A percentile compares a stretch with the other conserved stretches of the same genome.
These are phyloP conservation scores for Neurospora sublineolata DNA, from an alignment of 495 filamentous ascomycete genomes.

Conservation along the genomic window DNA sequence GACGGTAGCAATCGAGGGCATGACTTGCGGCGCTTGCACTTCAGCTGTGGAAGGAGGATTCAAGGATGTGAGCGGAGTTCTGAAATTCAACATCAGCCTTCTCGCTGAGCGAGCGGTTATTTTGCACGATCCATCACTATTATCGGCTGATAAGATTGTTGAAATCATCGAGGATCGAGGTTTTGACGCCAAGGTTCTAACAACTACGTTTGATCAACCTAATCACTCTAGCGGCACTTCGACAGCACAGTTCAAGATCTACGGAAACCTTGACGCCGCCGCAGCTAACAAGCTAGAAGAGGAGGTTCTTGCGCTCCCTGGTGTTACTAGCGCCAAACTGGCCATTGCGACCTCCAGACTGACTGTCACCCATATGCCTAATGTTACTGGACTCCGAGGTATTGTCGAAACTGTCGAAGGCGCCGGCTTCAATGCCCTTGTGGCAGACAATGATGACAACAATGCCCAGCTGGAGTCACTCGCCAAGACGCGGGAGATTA, in stretches of 20 bases:
- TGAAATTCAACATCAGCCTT: constrained; percentile 88
- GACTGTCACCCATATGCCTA: constrained; percentile 56
- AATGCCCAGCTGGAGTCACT: constrained; percentile 94
- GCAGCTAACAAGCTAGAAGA: constrained; percentile 64
- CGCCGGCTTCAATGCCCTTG: constrained; percentile 72
- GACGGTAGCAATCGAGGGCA: constrained; percentile 84
- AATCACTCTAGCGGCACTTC: constrained; percentile 38
- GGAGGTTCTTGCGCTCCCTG: constrained; percentile 49
- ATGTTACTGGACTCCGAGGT: constrained; percentile 62
- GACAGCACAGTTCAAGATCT: constrained; percentile 66
- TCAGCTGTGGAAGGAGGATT: constrained; percentile 79
- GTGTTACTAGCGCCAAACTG: constrained; percentile 62
- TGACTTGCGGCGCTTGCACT: constrained; percentile 95
- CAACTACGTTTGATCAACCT: constrained; percentile 36
- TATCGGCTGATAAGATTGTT: constrained; percentile 63
- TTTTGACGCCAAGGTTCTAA: constrained; percentile 78
- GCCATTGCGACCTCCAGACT: constrained; percentile 56
- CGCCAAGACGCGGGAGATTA: constrained; percentile 91
- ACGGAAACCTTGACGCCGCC: constrained; percentile 59
- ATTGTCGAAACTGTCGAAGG: constrained; percentile 75
- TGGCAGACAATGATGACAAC: constrained; percentile 87
- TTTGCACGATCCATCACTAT: constrained; percentile 59
- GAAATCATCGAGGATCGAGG: constrained; percentile 86
- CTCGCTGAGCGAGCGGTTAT: constrained; percentile 86
- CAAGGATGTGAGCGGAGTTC: constrained; percentile 57